Evolutionary conservation across 2,329 filamentous ascomycete genomes (phyloP), one percentile per base, ranked within the genome.

Genomic region (Macrophomina tecta): DNA sequence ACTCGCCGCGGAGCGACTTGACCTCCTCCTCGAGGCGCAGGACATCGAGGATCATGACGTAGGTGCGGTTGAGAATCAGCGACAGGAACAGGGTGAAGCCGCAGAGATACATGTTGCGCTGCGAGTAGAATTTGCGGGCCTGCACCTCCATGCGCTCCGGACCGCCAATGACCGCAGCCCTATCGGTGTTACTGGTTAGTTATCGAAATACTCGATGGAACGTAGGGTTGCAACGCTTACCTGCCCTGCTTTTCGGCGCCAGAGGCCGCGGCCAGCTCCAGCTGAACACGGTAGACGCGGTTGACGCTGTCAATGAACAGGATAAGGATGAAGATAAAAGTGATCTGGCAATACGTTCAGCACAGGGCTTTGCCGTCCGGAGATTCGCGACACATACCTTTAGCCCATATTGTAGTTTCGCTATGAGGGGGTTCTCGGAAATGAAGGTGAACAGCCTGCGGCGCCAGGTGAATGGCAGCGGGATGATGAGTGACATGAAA

Each of bases 91-190:
- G 90, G 5, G 95, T 99, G 86, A 99, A 99, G 74, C 95, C 95
- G 82, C 95, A 98, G 69, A 99, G 93, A 84, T 99, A 99, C 95
- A 99, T 99, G 89, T 99, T 99, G 81, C 95, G 94, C 85, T 99
- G 94, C 69, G 94, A 97, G 87, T 99, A 99, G 86, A 99, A 99
- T 84, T 99, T 99, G 87, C 95, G 93, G 71, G 95, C 94, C 82
- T 99, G 95, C 63, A 98, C 94, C 83, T 99, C 95, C 87, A 97
- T 93, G 71, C 95, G 94, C 79, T 98, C 95, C 77, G 92, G 90
- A 70, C 95, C 83, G 55, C 82, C 94, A 74, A 97, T 89, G 68
- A 94, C 89, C 62, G 89, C 87, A 67, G 85, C 84, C 76, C 91
- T 88, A 72, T 70, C 63, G 4, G 18, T 4, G 42, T 40, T n/a